Percentiles rank a stretch among this genome's conserved stretches.
phyloP scores from a whole-genome alignment of 2,329 filamentous ascomycete genomes.

The Sphaerulina populicola region DNA sequence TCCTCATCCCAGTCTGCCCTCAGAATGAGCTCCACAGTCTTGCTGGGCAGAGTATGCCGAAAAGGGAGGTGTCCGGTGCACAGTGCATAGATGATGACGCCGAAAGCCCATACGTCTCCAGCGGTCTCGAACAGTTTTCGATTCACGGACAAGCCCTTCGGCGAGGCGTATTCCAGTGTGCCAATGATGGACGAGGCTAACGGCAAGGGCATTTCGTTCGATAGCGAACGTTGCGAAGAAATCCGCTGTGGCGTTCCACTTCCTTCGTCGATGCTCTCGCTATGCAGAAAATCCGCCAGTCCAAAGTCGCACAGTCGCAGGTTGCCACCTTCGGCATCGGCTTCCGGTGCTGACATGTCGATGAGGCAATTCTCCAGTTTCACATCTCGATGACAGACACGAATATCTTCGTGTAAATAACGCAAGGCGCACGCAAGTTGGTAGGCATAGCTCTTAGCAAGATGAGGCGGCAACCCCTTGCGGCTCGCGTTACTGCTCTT shows the following conservation, averaged over 20 bases:
- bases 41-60: slow-evolving; percentile 51
- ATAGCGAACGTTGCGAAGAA: slow-evolving; percentile 14
- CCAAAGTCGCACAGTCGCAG: slow-evolving; percentile 61
- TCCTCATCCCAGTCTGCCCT: slow-evolving; percentile 51
- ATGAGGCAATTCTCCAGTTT: slow-evolving; percentile 62
- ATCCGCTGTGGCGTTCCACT: slow-evolving; percentile 8
- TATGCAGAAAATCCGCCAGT: slow-evolving; percentile 58
- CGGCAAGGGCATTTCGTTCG: slow-evolving; percentile 16
- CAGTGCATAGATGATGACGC: slow-evolving; percentile 54
- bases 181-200: slow-evolving; percentile 45
- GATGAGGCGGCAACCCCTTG: slow-evolving; percentile 40
- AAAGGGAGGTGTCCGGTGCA: slow-evolving; percentile 56
- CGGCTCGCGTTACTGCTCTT: slow-evolving; percentile 23
- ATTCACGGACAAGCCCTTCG: slow-evolving; percentile 40
- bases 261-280: slow-evolving; percentile 34
- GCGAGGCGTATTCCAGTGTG: slow-evolving; percentile 50
- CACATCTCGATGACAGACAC: slow-evolving; percentile 58
- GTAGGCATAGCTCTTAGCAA: slow-evolving; percentile 53
- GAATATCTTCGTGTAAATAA: slow-evolving; percentile 60
- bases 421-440: slow-evolving; percentile 57
- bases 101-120: slow-evolving; percentile 60
- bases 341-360: slow-evolving; percentile 45
- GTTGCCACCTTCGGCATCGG: slow-evolving; percentile 45
- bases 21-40: slow-evolving; percentile 52
- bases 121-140: slow-evolving; percentile 44